Evolutionary conservation across 768 basidiomycete species (phyloP).

Genomic region (Mrakia frigida): DNA sequence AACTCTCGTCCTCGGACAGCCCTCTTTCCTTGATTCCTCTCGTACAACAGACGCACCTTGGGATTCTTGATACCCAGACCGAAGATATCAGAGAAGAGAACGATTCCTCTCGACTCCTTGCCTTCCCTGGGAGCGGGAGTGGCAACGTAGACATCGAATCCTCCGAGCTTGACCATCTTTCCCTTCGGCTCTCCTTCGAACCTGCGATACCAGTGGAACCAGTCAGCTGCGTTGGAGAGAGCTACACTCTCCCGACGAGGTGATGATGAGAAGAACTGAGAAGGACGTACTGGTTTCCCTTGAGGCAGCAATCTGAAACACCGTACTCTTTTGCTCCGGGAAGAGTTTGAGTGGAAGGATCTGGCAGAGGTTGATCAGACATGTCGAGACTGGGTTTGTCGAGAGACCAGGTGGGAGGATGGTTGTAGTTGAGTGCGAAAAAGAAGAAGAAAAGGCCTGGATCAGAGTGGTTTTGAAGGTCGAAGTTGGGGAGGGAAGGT

Average conservation of each 20-base stretch:
- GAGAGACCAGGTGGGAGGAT: no score
- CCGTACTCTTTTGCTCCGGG: neutral
- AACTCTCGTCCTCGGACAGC: neutral
- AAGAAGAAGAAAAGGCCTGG: no score
- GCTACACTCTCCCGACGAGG: no score
- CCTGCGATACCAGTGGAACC: neutral
- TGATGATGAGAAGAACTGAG: neutral
- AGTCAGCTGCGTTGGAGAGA: neutral
- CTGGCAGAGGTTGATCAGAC: neutral
- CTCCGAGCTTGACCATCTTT: neutral
- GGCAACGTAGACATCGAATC: neutral
- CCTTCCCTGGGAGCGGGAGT: neutral
- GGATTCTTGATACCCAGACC: conserved; percentile 11
- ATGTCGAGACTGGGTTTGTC: neutral
- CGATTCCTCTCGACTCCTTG: neutral
- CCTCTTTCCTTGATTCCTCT: neutral
- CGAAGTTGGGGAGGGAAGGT: no score
- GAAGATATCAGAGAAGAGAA: neutral
- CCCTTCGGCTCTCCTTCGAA: neutral
- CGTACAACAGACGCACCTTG: neutral
- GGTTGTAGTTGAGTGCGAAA: no score
- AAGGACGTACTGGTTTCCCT: neutral
- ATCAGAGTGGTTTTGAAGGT: no score
- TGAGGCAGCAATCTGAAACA: neutral
- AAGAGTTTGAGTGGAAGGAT: neutral